Evolutionary conservation across 2,329 filamentous ascomycete species (phyloP).

Genomic region (Ophiostoma novo-ulmi): DNA sequence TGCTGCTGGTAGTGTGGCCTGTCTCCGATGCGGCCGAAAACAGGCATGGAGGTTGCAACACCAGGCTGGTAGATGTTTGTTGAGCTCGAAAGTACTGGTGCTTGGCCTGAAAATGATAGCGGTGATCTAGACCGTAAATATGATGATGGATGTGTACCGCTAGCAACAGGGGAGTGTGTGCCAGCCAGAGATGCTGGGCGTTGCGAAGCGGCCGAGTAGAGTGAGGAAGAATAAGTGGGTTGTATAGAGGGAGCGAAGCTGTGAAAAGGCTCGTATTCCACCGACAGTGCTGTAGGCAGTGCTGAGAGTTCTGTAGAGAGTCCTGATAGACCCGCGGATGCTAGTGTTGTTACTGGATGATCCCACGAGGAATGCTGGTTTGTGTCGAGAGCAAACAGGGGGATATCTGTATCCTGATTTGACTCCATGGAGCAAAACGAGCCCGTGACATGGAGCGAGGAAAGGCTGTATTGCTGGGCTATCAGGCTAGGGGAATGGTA

Average conservation of each 20-base stretch:
- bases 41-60: constrained; percentile 31
- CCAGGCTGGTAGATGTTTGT: neutral
- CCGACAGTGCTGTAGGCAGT: constrained; percentile 44
- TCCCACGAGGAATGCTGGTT: constrained; percentile 42
- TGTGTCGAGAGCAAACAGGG: constrained; percentile 40
- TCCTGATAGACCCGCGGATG: constrained; percentile 36
- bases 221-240: constrained; percentile 42
- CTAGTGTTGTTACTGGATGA: constrained; percentile 38
- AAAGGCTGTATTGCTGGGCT: constrained; percentile 42
- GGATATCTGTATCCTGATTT: constrained; percentile 36
- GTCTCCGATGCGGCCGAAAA: neutral
- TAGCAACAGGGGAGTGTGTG: constrained; percentile 23
- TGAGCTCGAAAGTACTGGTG: neutral
- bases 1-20: constrained; percentile 36
- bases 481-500: constrained; percentile 45
- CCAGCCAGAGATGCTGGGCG: constrained; percentile 28
- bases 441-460: constrained; percentile 39
- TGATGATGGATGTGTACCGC: constrained; percentile 18
- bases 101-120: neutral
- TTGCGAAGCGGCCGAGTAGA: constrained; percentile 40
- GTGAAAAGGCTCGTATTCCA: constrained; percentile 49
- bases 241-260: constrained; percentile 42
- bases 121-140: constrained; percentile 22
- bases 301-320: constrained; percentile 25
- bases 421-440: constrained; percentile 39